Base-by-base conservation (phyloP, 768 basidiomycete genomes). In the Suillus lakei region DNA sequence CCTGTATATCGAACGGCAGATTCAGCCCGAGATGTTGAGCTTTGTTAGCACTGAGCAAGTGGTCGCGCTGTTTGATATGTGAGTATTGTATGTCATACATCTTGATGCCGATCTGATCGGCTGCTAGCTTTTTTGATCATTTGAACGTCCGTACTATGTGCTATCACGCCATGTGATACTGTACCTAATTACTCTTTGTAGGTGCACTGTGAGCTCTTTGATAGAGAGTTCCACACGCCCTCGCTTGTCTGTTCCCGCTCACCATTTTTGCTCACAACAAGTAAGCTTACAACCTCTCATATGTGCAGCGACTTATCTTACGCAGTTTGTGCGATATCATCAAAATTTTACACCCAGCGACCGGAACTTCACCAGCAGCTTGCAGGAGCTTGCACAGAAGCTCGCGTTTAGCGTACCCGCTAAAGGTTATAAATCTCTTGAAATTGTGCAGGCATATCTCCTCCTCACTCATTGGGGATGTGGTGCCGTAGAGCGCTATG, bases 391-490 rank as follows among this genome's bases (percentile, higher is more conserved):
- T 39, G 91, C 92, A 3, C 92, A 93, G 72, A 91, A 92, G 70
- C 86, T 98, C 23, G 92, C 96, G 0, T 98, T 96, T 77, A 87
- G 83, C 66, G 92, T 95, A 16, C 92, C 93, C 23, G 92, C 91
- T 18, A 84, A 85, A 67, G 94, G 94, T 0, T 95, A 93, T 82
- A 97, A 97, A 77, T 92, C 90, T n/a, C 87, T 95, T 51, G 95
- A 96, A 79, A 95, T 97, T 66, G 93, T 96, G 5, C 96, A 99
- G 74, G 97, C 95, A 0, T 99, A 98, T 76, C 80, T 98, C 23
- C 82, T 99, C 10, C 88, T 98, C 61, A 84, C 91, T 2, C 78
- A 95, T 16, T 99, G 94, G 91, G 95, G 96, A 7, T 91, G 94
- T 69, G 96, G 96, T 26, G 96, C 96, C 5, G 95, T 96, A 26